Evolutionary conservation across 495 filamentous ascomycete genomes (phyloP), one percentile per base, ranked within the genome.

Genomic region (Patellaria atrata): DNA sequence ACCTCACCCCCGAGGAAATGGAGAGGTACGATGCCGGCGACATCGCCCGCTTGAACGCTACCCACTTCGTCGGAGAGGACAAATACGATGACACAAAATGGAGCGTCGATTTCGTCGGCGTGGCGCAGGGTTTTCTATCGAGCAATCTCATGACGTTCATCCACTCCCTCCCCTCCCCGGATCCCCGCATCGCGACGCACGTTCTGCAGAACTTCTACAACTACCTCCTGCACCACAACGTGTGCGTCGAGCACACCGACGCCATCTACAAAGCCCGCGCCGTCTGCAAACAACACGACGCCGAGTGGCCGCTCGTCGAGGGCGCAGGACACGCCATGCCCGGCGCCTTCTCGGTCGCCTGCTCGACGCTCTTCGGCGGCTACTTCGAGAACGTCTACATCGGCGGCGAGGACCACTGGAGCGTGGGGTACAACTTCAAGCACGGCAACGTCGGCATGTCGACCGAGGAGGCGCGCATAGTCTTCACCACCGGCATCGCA

Each of bases 171-270:
- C 28, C 13, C n/a, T 13, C 8, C n/a, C 13, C 19, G 14, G 20
- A 4, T 33, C 19, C 18, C 19, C 25, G 18, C 31, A 38, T 63
- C 12, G 63, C 60, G 9, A 66, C 70, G 10, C 58, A 62, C 11
- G 70, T 89, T 3, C 62, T 94, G 29, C 68, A 68, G 32, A 93
- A 89, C 55, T 94, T 94, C 54, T 68, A 92, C 38, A 84, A 83
- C 44, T 97, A 94, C 46, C 64, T 94, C 6, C 61, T 84, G 9
- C 67, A 68, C 37, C 87, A 94, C 47, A 64, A 79, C 22, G 89
- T 92, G 10, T 91, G 82, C 43, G 78, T 79, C 3, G 89, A 97
- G 44, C 76, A 85, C 52, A 59, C 47, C 0, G 61, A 65, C 0
- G 67, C 80, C 41, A 65, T 96, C 32, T 53, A 69, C 18, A 63